Base-by-base conservation (phyloP, 441 rosid species). In the Kokia cookei region DNA sequence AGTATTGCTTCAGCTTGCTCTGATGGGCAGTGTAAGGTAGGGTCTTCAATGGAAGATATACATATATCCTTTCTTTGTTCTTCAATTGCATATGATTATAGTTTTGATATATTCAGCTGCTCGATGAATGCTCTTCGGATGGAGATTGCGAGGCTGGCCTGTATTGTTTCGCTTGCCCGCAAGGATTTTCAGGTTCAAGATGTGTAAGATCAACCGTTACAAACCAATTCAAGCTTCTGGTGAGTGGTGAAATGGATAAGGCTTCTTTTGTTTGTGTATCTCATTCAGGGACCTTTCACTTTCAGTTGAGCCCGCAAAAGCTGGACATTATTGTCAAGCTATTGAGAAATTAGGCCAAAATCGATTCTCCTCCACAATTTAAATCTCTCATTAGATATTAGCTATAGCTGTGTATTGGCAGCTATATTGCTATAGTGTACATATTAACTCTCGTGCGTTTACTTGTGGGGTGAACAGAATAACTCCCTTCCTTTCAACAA, bases 401-500 rank as follows among this genome's bases (percentile, higher is more conserved):
- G 37, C 7, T 58, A 7, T 35, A 35, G 2, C 42, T 1, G 32
- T 1, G 22, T 11, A 53, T 10, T 13, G 3, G 29, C 14, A 55
- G 6, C 22, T 10, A 55, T 12, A 4, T 35, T 32, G 12, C 7
- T 32, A 14, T 4, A 2, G 1, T 48, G 42, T 3, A 27, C 10
- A 48, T 15, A 4, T n/a, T 27, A 68, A 68, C 29, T 50, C 15
- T 51, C 5, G 22, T 29, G 22, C n/a, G 48, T 29, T 26, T 4
- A 55, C 7, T 3, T 7, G 24, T 67, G 40, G 19, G 15, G 17
- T 54, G 65, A 26, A 11, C 65, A 91, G 97, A 93, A 91, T 60
- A 86, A 93, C 77, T 90, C 93, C 51, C 80, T 93, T 35, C 91
- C 98, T 5, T 88, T 91, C 78, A 91, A 90, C 76, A 93, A 86